Evolutionary conservation across 345 rosid species (phyloP).

Genomic region (Ceriops zippeliana): DNA sequence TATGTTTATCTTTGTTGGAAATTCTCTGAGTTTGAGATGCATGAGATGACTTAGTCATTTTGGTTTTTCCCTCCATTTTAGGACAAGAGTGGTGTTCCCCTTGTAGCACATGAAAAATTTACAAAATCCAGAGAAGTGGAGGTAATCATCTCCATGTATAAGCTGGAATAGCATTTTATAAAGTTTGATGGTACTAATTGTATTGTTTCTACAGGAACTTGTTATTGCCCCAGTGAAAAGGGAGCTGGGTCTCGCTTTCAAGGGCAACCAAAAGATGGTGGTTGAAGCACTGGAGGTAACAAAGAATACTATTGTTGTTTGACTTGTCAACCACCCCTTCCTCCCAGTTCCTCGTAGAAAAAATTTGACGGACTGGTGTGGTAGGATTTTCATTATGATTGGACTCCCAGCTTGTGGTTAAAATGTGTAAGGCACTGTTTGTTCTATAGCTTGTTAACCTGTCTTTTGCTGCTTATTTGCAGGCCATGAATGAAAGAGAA

Average conservation of each 20-base stretch:
- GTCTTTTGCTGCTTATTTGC: conserved; percentile 1
- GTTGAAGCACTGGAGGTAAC: conserved; percentile 75
- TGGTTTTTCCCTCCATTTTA: conserved; percentile 15
- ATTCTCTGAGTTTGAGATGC: no score
- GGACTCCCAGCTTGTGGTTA: background rate
- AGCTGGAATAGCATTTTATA: background rate
- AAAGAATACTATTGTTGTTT: no score
- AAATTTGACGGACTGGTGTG: no score
- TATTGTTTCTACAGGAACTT: conserved; percentile 48
- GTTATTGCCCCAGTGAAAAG: conserved; percentile 71
- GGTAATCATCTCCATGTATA: conserved; percentile 33
- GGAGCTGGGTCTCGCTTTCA: conserved; percentile 82
- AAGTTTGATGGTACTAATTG: background rate
- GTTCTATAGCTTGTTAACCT: background rate
- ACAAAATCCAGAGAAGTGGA: conserved; percentile 87
- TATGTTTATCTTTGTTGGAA: background rate
- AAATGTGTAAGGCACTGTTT: background rate
- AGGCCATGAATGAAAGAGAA: conserved; percentile 88
- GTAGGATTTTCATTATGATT: no score
- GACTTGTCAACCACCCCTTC: no score
- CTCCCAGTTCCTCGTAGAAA: no score
- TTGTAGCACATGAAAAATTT: conserved; percentile 81
- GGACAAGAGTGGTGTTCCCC: conserved; percentile 80
- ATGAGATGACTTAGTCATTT: background rate
- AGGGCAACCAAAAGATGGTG: conserved; percentile 71